These are phyloP conservation scores for Cnidoscolus chayamansa DNA, from an alignment of 441 rosid species.

Conservation along the genomic window DNA sequence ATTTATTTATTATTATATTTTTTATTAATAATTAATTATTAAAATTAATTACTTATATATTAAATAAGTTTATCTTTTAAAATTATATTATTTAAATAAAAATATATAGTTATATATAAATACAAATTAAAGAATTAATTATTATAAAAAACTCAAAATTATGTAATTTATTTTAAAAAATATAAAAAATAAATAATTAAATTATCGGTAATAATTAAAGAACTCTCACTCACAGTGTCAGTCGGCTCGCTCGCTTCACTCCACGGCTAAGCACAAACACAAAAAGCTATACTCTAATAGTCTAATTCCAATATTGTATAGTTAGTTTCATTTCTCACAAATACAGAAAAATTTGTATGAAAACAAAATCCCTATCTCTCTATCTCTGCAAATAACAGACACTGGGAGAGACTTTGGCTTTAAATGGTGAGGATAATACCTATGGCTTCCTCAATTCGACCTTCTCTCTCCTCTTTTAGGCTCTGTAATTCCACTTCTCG, in stretches of 20 bases:
- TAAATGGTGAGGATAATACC: conserved; percentile 61
- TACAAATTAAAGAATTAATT: no score
- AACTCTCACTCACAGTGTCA: neutral
- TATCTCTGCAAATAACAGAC: neutral
- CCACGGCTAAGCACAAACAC: neutral
- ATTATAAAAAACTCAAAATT: no score
- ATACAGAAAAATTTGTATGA: neutral
- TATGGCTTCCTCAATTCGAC: conserved; percentile 70
- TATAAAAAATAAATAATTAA: neutral
- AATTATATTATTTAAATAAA: no score
- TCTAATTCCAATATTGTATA: neutral
- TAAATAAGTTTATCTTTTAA: no score
- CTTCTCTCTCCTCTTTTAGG: conserved; percentile 48
- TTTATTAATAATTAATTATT: no score
- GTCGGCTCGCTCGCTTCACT: conserved; percentile 8
- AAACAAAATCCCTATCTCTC: neutral
- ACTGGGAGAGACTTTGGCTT: neutral
- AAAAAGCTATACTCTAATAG: neutral
- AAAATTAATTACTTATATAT: no score
- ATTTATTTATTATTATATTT: no score
- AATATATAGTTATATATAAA: no score
- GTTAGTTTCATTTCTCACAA: neutral
- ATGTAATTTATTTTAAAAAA: no score
- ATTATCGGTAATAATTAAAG: neutral
- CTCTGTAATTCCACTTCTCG: conserved; percentile 36